Evolutionary conservation across 495 filamentous ascomycete genomes (phyloP).

Genomic region (Tuber umbilicatum): DNA sequence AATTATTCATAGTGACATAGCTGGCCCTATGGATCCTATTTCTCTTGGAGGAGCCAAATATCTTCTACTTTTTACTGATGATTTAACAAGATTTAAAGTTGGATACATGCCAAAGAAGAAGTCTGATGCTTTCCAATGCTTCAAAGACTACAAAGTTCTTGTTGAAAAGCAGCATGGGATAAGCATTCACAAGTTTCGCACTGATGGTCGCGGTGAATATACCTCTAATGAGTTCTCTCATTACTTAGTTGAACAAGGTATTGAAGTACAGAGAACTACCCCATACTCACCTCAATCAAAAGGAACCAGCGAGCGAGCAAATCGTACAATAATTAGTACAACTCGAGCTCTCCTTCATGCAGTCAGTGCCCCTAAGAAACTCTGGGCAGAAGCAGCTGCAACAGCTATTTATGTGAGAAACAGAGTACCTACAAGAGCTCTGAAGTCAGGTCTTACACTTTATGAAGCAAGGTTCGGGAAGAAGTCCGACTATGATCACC

Average conservation of each 20-base stretch:
- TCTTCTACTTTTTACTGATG: too few species aligned
- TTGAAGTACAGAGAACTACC: neutral
- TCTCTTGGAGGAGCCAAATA: too few species aligned
- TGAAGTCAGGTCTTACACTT: neutral
- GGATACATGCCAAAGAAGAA: too few species aligned
- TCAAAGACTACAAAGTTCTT: too few species aligned
- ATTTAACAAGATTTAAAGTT: too few species aligned
- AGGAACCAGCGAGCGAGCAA: neutral
- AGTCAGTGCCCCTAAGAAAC: neutral
- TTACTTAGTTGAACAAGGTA: neutral
- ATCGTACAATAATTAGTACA: neutral
- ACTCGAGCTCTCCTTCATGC: neutral
- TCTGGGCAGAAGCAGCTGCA: neutral
- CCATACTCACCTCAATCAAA: neutral
- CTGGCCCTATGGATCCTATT: too few species aligned
- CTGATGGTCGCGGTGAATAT: too few species aligned
- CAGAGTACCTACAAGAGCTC: neutral
- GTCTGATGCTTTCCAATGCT: too few species aligned
- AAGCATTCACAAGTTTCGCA: too few species aligned
- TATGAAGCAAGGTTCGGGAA: slow-evolving; percentile 1
- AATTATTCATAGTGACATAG: too few species aligned
- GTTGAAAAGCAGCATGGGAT: too few species aligned
- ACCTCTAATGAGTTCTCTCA: too few species aligned
- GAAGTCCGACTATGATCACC: neutral
- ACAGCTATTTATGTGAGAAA: slow-evolving; percentile 1